Percentiles rank a stretch among this genome's conserved stretches.
phyloP scores from a whole-genome alignment of 192 early-diverging fungal genomes.

The Rhizophagus prolifer region DNA sequence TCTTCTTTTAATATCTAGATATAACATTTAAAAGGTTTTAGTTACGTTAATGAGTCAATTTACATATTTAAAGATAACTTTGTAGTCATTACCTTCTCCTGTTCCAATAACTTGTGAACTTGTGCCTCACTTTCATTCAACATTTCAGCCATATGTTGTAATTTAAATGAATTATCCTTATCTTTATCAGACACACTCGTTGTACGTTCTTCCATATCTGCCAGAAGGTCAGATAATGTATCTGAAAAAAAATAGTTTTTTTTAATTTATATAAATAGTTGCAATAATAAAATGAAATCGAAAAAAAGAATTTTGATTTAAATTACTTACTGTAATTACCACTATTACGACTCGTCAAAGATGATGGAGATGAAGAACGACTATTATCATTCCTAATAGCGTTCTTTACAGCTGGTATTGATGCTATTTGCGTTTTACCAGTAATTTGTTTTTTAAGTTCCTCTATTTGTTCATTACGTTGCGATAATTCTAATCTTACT shows the following conservation, averaged over 20 bases:
- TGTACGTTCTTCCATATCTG: slow-evolving; percentile 29
- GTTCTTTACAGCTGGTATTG: neutral
- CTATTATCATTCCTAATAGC: neutral
- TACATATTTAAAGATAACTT: neutral
- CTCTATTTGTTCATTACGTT: neutral
- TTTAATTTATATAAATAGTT: neutral
- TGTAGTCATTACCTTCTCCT: slow-evolving; percentile 51
- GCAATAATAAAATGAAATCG: neutral
- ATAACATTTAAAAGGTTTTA: neutral
- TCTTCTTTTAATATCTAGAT: slow-evolving; percentile 56
- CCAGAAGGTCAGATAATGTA: slow-evolving; percentile 43
- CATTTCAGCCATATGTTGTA: slow-evolving; percentile 54
- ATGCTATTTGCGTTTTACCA: neutral
- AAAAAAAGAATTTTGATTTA: neutral
- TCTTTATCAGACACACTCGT: slow-evolving; percentile 29
- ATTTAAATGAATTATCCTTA: slow-evolving; percentile 42
- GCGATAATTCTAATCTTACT: slow-evolving; percentile 4
- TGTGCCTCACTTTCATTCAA: slow-evolving; percentile 58
- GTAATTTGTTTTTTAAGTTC: slow-evolving; percentile 19
- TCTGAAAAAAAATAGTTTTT: slow-evolving; percentile 14
- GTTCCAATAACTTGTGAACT: slow-evolving; percentile 41
- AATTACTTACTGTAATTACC: slow-evolving; percentile 6
- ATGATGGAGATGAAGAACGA: slow-evolving; percentile 11
- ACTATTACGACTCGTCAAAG: neutral
- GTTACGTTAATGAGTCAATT: neutral